These are phyloP conservation scores for Macrolepiota fuliginosa DNA, from an alignment of 768 basidiomycete genomes.

Conservation along the genomic window DNA sequence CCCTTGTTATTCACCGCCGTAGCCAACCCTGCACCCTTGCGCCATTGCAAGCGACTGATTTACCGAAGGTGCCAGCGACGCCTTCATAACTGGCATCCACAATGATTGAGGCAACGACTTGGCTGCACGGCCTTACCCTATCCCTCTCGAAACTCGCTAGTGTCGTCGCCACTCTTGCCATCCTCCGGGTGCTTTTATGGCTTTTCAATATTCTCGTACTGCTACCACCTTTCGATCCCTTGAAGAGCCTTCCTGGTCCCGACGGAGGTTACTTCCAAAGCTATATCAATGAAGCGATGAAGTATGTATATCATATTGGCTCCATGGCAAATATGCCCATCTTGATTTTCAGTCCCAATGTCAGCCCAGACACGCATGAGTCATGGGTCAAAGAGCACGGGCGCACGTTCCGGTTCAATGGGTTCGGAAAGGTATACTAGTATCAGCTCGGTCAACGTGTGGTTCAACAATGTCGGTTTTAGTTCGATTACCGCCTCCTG, in stretches of 20 bases:
- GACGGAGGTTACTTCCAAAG: conserved; percentile 37
- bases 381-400: conserved; percentile 45
- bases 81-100: background rate
- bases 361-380: conserved; percentile 37
- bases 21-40: no score
- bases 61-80: no score
- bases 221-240: conserved; percentile 45
- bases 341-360: conserved; percentile 35
- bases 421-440: conserved; percentile 45
- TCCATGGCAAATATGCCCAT: background rate
- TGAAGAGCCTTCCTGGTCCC: conserved; percentile 47
- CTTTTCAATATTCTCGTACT: conserved; percentile 41
- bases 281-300: background rate
- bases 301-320: background rate
- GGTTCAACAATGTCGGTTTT: background rate
- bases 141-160: background rate
- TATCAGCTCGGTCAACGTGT: background rate
- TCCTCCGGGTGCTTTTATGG: conserved; percentile 36
- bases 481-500: conserved; percentile 56
- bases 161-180: conserved; percentile 18
- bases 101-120: background rate
- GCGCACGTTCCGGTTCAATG: conserved; percentile 52
- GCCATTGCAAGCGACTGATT: no score
- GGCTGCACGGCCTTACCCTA: background rate
- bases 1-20: no score